A percentile compares a stretch with the other conserved stretches of the same genome.
phyloP scores from a whole-genome alignment of 192 early-diverging fungal species.

The Backusella circina region DNA sequence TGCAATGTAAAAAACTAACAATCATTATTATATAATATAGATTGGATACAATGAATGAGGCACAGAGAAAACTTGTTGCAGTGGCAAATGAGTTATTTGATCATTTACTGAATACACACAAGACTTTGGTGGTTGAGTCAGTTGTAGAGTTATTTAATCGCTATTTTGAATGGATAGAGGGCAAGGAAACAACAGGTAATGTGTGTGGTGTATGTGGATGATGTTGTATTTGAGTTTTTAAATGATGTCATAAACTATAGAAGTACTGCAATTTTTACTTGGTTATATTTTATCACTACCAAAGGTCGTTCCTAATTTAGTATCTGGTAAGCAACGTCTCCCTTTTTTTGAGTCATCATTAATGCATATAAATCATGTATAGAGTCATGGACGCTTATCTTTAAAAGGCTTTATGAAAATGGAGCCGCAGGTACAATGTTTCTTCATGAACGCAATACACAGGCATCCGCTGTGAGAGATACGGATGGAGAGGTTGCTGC shows the following conservation, averaged over 20 bases:
- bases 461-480: not conserved
- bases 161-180: not conserved
- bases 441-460: conserved; percentile 3
- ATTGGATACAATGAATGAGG: not conserved
- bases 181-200: not conserved
- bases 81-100: not conserved
- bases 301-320: not conserved
- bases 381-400: conserved; percentile 16
- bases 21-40: too few relatives aligned
- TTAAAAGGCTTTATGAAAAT: conserved; percentile 8
- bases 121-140: not conserved
- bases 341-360: not conserved
- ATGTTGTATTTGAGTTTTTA: not conserved
- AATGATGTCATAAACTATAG: not conserved
- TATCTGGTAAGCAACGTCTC: not conserved
- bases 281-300: conserved; percentile 8
- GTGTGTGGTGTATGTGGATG: not conserved
- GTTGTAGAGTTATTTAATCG: not conserved
- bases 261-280: not conserved
- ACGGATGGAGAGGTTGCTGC: not conserved
- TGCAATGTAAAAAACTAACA: not conserved
- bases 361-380: not conserved
- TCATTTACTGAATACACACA: not conserved
- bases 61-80: not conserved
- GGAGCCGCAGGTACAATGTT: conserved; percentile 10